Base-by-base conservation (phyloP, 2,329 filamentous ascomycete species). In the Teratosphaeria pseudoeucalypti region DNA sequence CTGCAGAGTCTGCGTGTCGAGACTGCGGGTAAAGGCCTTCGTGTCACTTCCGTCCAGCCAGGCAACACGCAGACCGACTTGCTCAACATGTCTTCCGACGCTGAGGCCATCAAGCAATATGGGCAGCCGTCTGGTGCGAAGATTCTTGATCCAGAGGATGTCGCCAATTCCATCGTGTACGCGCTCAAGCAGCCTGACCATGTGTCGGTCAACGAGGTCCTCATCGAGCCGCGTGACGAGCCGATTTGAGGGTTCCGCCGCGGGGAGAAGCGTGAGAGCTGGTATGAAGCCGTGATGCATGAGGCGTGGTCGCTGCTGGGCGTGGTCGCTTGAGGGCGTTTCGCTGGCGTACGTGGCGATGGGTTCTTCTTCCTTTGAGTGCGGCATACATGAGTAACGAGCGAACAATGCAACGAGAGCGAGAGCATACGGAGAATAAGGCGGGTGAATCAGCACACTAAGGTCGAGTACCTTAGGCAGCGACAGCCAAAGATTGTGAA, bases 181-280 rank as follows among this genome's bases (percentile, higher is more conserved):
- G 89, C 89, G 1, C 76, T 92, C 19, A 82, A 81, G 61, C 87
- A 91, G 77, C 88, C 88, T 0, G 78, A 82, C 58, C 85, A 92
- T 74, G 88, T 92, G 52, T 83, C 87, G 49, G 85, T 92, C 1
- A 92, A 92, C 65, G 89, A 92, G 76, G 81, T 92, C 3, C 71
- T 92, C 71, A 88, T 92, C 70, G 87, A 90, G 77, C 87, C 87
- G 14, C 77, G 87, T 54, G 87, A 90, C 65, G 87, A 90, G 75
- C 87, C 87, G 11, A 88, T 89, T 62, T 89, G 54, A 59, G 12
- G 16, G 26, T 14, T 47, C 54, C 6, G 9, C 19, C 1, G 19
- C 9, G 16, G 5, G 19, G 6, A 23, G n/a, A 9, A n/a, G 43
- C 23, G 43, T n/a, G 43, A 49, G 19, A 23, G 43, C 43, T 49